Evolutionary conservation across 1,284 basidiomycete species (phyloP), one percentile per base, ranked within the genome.

Genomic region (Crucibulum parvulum): DNA sequence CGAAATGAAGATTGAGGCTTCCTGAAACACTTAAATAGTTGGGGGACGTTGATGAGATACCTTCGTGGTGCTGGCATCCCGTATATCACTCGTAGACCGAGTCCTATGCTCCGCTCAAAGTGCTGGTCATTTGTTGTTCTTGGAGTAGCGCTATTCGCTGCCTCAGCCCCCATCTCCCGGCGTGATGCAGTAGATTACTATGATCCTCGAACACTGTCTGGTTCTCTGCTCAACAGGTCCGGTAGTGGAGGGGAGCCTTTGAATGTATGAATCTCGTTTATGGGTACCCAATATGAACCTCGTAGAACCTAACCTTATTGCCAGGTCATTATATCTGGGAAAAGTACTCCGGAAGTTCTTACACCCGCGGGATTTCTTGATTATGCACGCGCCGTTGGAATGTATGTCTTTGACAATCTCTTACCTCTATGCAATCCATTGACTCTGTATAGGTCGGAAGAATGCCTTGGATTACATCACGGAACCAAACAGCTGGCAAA

Each of bases 391-490:
- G 78, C 85, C 2, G 79, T 86, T 55, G 83, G 84, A 13, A 84
- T 84, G 85, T 85, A 64, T 64, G 80, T 71, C 58, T n/a, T 50
- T 38, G 41, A 16, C 35, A 24, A 53, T 10, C 36, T 35, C 24
- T 45, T 18, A 24, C 53, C 34, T 15, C 35, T 7, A 53, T 46
- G 43, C 4, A 46, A n/a, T 39, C 50, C 3, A 51, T 16, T 16
- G 34, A 31, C 13, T 35, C 36, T 10, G 13, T 47, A 4, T 46
- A 87, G 86, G 62, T 84, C 84, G 4, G 72, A 73, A 34, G 86
- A 88, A 71, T 88, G 85, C 68, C 71, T 86, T 16, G 81, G 75
- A 5, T 68, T 85, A 58, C 86, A 87, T 64, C 64, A 78, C 10
- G 87, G 87, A 4, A 72, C 61, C 31, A 78, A 78, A 1, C 82